Evolutionary conservation across 768 basidiomycete species (phyloP), one percentile per base, ranked within the genome.

Genomic region (Suillus hirtellus): DNA sequence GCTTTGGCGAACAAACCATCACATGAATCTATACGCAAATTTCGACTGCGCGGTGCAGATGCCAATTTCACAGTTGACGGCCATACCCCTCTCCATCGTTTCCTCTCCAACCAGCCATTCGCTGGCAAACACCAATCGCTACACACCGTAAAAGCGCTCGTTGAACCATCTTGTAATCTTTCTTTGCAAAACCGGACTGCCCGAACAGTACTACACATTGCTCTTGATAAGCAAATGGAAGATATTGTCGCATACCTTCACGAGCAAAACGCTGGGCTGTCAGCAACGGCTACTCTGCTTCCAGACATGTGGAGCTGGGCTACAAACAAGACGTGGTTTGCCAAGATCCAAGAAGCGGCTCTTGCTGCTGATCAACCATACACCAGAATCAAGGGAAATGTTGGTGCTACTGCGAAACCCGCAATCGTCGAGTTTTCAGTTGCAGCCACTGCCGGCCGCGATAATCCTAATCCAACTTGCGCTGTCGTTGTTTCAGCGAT

Each of bases 241-340:
- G 4, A 12, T 46, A 5, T 46, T 21, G 10, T 55, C 21, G 1
- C 5, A 15, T 55, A 55, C 21, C 54, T 55, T 15, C 54, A 38
- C 21, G 35, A 55, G 35, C 7, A 55, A 35, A 37, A 38, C 8
- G n/a, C 54, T 21, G 7, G 12, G 35, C 21, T 55, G 7, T 55
- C 54, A 55, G 54, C 54, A 37, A 55, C 54, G 1, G 35, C 54
- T 12, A 38, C 54, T 38, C n/a, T 55, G n/a, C n/a, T 8, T 37
- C 35, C 54, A 14, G 14, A 55, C n/a, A 55, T 55, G 37, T 55
- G 54, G 54, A 21, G n/a, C 35, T 55, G 54, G 54, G 54, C n/a
- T 21, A 24, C 3, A 24, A 24, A 55, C 3, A 2, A 38, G 21
- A 21, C 2, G n/a, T 55, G 54, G 54, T 55, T 21, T 55, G 8